Percentiles rank a stretch among this genome's conserved stretches.
Conservation (phyloP, 306 rosid genomes). For the Delonix regia region DNA sequence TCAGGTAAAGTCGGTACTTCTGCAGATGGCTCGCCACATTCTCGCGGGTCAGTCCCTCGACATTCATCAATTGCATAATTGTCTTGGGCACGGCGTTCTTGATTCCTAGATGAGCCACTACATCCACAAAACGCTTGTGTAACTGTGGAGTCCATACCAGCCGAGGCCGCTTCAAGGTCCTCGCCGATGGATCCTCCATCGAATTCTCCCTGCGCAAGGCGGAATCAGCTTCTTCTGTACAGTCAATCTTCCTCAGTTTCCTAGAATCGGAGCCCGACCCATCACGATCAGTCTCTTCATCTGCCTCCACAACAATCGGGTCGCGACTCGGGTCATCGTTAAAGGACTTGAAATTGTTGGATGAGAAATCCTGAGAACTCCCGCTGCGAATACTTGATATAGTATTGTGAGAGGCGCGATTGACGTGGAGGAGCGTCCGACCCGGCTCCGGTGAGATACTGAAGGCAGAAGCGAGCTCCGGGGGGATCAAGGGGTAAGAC, state of each 20-base stretch:
- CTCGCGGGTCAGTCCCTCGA: conserved; percentile 70
- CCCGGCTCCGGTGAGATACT: conserved; percentile 71
- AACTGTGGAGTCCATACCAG: conserved; percentile 73
- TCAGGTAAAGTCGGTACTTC: conserved; percentile 66
- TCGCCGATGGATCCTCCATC: conserved; percentile 46
- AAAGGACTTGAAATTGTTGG: conserved; percentile 44
- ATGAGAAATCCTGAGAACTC: conserved; percentile 51
- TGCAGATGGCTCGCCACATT: conserved; percentile 74
- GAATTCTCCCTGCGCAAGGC: conserved; percentile 46
- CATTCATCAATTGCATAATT: conserved; percentile 78
- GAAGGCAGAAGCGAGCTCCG: conserved; percentile 80
- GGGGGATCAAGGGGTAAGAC: conserved; percentile 66
- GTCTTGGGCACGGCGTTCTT: conserved; percentile 71
- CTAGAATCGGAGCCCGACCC: conserved; percentile 63
- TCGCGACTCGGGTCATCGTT: conserved; percentile 31
- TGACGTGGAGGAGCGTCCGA: conserved; percentile 66
- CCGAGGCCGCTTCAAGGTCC: conserved; percentile 56
- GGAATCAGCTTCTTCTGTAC: conserved; percentile 64
- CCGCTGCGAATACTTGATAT: conserved; percentile 58
- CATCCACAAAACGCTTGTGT: conserved; percentile 75
- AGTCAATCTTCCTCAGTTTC: conserved; percentile 63
- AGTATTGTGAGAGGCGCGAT: conserved; percentile 74
- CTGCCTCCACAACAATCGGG: conserved; percentile 48
- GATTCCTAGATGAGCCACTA: conserved; percentile 65
- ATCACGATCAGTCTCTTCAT: conserved; percentile 52